Conservation (phyloP, 306 rosid genomes). For the Sophora flavescens region DNA sequence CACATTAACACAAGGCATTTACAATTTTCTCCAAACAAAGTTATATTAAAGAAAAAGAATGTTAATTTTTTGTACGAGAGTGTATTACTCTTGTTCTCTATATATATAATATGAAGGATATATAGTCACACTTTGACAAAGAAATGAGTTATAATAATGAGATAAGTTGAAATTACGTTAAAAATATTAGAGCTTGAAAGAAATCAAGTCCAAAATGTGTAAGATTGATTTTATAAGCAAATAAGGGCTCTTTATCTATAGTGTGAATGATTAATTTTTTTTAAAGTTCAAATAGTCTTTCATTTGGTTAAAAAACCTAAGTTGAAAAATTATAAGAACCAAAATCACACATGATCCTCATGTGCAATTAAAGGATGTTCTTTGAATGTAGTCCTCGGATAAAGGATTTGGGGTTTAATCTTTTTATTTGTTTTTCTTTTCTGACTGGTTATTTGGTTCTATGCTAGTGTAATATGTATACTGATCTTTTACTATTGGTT, state of each 20-base stretch:
- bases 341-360: too few species aligned
- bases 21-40: background rate
- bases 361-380: too few species aligned
- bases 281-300: background rate
- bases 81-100: background rate
- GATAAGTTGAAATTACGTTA: background rate
- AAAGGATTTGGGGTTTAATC: too few species aligned
- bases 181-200: background rate
- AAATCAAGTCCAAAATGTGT: background rate
- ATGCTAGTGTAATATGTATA: too few species aligned
- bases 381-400: too few species aligned
- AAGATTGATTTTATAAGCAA: background rate
- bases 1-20: constrained; percentile 29
- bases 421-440: too few species aligned
- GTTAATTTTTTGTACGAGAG: background rate
- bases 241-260: background rate
- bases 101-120: background rate
- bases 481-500: too few species aligned
- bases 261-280: background rate
- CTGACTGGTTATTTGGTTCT: too few species aligned
- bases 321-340: too few species aligned
- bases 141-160: background rate
- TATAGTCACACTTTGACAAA: background rate
- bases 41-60: background rate
- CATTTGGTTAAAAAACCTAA: too few species aligned